These are phyloP conservation scores for Bolboschoenus planiculmis DNA, from an alignment of 176 grass and related monocot genomes.

Conservation along the genomic window DNA sequence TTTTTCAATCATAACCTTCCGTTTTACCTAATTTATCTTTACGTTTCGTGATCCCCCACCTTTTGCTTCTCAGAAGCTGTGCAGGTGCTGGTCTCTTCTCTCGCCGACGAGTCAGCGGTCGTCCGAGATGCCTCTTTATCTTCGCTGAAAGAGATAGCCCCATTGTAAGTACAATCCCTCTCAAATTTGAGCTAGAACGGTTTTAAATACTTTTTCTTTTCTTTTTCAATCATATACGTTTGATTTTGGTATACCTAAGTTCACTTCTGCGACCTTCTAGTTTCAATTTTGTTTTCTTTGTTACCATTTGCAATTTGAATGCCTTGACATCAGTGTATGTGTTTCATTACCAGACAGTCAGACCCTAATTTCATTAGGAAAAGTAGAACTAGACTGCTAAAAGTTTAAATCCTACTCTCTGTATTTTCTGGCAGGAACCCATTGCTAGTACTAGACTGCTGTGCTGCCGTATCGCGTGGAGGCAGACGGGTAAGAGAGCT, in stretches of 20 bases:
- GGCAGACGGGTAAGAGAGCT: constrained; percentile 46
- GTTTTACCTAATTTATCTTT: neutral
- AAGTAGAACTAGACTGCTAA: neutral
- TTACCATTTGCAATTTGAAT: neutral
- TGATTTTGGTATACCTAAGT: constrained; percentile 24
- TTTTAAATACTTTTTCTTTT: neutral
- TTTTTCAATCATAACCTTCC: neutral
- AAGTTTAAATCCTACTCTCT: neutral
- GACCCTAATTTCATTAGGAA: neutral
- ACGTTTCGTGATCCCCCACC: neutral
- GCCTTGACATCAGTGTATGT: neutral
- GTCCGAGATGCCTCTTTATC: constrained; percentile 69
- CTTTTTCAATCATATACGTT: neutral
- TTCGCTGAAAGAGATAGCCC: constrained; percentile 69
- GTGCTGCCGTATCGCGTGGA: constrained; percentile 54
- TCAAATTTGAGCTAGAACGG: neutral
- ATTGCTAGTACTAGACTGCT: constrained; percentile 68
- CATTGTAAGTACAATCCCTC: constrained; percentile 41
- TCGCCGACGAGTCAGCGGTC: constrained; percentile 63
- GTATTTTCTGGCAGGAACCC: constrained; percentile 49
- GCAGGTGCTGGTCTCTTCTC: constrained; percentile 78
- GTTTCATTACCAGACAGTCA: neutral
- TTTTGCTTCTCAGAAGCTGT: constrained; percentile 58
- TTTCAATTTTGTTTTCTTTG: neutral
- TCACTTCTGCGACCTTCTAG: constrained; percentile 1